phyloP scores from a whole-genome alignment of 208 protist species.

The Acanthamoeba healyi region DNA sequence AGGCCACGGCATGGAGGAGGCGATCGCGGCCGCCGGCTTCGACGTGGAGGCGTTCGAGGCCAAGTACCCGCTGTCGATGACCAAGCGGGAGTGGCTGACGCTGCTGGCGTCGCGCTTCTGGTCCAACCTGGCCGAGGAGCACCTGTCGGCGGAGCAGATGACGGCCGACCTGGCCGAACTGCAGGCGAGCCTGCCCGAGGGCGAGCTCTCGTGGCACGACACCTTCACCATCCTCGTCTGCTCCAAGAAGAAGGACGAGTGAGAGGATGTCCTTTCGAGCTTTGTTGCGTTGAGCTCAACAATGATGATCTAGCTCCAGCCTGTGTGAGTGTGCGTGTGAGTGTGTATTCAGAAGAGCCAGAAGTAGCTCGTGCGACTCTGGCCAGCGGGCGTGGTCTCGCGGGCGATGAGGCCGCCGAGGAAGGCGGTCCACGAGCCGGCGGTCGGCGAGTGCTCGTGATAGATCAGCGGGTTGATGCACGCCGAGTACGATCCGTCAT shows the following conservation, averaged over 20 bases:
- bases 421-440: constrained; percentile 19
- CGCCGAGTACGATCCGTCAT: constrained; percentile 8
- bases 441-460: constrained; percentile 1
- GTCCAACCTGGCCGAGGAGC: constrained; percentile 30
- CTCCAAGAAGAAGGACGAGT: too few species aligned
- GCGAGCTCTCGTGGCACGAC: not conserved
- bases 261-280: too few species aligned
- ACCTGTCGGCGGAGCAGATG: not conserved
- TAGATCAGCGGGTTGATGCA: constrained; percentile 44
- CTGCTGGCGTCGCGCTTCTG: constrained; percentile 33
- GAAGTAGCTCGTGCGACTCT: not conserved
- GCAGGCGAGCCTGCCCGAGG: not conserved
- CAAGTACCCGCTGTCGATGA: not conserved
- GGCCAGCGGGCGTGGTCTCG: not conserved
- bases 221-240: not conserved
- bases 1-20: not conserved
- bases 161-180: not conserved
- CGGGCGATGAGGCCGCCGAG: constrained; percentile 9
- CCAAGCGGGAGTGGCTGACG: not conserved
- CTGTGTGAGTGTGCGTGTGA: too few species aligned
- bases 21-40: not conserved
- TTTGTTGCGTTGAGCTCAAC: too few species aligned
- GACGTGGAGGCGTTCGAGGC: not conserved
- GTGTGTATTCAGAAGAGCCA: constrained; percentile 42
- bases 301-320: too few species aligned